phyloP scores from a whole-genome alignment of 208 protist species.

The Lotmaria passim region DNA sequence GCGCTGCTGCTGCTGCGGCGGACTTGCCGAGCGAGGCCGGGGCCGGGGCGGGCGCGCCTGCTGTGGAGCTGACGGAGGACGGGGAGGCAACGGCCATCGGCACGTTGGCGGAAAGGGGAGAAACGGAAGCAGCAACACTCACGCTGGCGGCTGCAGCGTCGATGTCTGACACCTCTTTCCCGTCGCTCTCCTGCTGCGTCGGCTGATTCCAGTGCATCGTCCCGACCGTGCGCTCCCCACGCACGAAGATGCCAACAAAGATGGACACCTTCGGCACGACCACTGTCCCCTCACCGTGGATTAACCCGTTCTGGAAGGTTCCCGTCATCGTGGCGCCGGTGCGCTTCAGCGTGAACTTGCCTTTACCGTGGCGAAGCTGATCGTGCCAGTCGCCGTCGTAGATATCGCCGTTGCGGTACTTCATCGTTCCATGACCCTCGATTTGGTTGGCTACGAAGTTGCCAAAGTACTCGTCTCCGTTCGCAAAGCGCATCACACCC shows the following conservation, averaged over 20 bases:
- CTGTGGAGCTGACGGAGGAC: neutral
- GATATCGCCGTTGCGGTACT: constrained; percentile 76
- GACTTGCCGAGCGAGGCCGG: neutral
- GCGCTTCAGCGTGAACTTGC: constrained; percentile 81
- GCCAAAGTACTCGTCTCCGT: constrained; percentile 90
- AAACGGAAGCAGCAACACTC: neutral
- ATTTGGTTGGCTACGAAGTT: constrained; percentile 69
- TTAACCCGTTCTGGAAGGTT: constrained; percentile 83
- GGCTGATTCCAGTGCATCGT: constrained; percentile 75
- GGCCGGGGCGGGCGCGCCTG: neutral
- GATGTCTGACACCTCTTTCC: neutral
- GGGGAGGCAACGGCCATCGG: neutral
- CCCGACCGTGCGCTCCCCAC: constrained; percentile 72
- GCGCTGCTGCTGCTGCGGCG: neutral
- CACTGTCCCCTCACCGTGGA: constrained; percentile 80
- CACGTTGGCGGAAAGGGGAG: neutral
- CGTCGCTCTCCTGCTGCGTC: neutral
- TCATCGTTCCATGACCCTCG: constrained; percentile 77
- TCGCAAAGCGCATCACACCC: constrained; percentile 77
- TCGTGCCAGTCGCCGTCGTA: constrained; percentile 89
- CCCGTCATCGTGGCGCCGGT: constrained; percentile 75
- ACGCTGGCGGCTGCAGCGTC: neutral
- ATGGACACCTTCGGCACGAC: constrained; percentile 66
- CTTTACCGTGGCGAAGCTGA: constrained; percentile 85
- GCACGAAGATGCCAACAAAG: constrained; percentile 81